Evolutionary conservation across 805 yeast species (phyloP), one percentile per base, ranked within the genome.

Genomic region (Priceomyces melissophilus): DNA sequence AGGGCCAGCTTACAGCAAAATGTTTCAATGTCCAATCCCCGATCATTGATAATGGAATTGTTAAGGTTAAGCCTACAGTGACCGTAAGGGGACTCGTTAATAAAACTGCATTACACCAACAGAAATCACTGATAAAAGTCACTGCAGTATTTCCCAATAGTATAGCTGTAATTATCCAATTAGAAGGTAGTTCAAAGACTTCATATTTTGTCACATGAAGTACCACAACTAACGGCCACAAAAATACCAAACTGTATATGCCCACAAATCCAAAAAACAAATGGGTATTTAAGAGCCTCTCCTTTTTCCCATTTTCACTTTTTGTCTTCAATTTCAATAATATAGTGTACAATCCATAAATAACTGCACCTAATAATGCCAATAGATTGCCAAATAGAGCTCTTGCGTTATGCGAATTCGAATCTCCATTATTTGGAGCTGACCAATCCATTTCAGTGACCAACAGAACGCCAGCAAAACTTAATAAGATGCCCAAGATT

Each of bases 191-290:
- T 52, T 79, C 89, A 46, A 93, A 82, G 7, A 59, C 63, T 61
- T 93, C 99, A 42, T 79, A 61, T 1, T 84, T 84, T 1, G 73
- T 46, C 43, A 64, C 71, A 61, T 91, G 78, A 42, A 91, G 72
- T 1, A 87, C 42, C 0, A 88, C 39, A 7, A 93, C 57, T 4
- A 88, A 62, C 3, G 99, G 97, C 96, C 97, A 89, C 33, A 90
- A 59, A 9, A 81, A 61, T 0, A 87, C 52, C 8, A 84, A 55
- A 48, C 89, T 87, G 67, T 84, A 85, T 4, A 91, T 66, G 1
- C 99, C 99, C 16, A 93, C 98, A 63, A 87, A 90, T 0, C 98
- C 99, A 58, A 93, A 90, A 55, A 93, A 93, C 28, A 90, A 70
- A 58, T 82, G 85, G 71, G 95, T 87, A 58, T 93, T 84, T 33